Evolutionary conservation across 2,329 filamentous ascomycete genomes (phyloP), one percentile per base, ranked within the genome.

Genomic region (Ceratocystiopsis brevicomis): DNA sequence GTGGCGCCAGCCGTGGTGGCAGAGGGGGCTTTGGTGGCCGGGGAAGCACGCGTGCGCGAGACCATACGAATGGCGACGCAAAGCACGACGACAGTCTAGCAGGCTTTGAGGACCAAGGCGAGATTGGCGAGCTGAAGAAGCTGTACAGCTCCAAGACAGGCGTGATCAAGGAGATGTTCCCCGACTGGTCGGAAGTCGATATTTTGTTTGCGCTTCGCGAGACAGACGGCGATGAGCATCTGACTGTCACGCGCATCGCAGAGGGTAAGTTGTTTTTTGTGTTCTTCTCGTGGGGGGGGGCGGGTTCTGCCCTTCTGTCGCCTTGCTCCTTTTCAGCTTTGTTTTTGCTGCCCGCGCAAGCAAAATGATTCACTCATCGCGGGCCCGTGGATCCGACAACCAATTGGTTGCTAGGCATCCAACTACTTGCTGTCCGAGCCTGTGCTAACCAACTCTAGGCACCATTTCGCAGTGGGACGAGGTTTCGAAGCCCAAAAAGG

Each of bases 151-250:
- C 68, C 56, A 83, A 88, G 65, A 73, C 94, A 54, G 69, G 69
- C 49, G 76, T 79, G 55, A 77, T 98, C 59, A 86, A 84, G 66
- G 87, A 94, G 61, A 78, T 96, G 66, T 95, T 94, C 67, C 77
- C 84, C 47, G 81, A 86, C 62, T 96, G 88, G 90, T 88, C 86
- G 53, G 84, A 94, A 57, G 84, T 87, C 61, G 88, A 96, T 61
- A 76, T 96, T 50, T 76, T 96, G 50, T 90, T 90, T 60, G 87
- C 87, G 49, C 71, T 98, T 47, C 77, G 93, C 61, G 90, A 98
- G 67, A 81, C 79, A 45, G 73, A 83, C 54, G 83, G 82, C 54
- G 81, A 90, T 61, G 68, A 85, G 55, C 73, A 81, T 53, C 64
- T 73, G 53, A 76, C 81, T 51, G 81, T 83, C 57, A 77, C 81